phyloP scores from a whole-genome alignment of 305 asterid genomes.

The Nicotiana rustica region DNA sequence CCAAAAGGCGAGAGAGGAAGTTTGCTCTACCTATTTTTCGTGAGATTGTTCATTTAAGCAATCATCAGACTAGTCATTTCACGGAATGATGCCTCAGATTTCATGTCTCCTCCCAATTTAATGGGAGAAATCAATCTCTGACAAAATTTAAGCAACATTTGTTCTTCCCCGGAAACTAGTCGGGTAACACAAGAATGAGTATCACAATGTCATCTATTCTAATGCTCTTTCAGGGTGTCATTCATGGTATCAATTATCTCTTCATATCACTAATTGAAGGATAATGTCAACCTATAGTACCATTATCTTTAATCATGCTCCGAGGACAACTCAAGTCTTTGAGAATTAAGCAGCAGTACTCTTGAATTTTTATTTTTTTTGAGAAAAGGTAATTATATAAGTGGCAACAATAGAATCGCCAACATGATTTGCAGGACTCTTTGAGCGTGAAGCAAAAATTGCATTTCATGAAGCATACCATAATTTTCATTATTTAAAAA shows the following conservation, averaged over 20 bases:
- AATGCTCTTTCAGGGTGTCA: conserved; percentile 31
- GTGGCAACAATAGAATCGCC: background rate
- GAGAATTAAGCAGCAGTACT: background rate
- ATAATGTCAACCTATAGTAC: background rate
- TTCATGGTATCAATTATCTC: conserved; percentile 26
- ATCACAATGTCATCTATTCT: background rate
- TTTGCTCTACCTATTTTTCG: conserved; percentile 21
- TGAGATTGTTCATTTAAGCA: background rate
- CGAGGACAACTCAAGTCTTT: background rate
- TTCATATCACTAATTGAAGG: conserved; percentile 4
- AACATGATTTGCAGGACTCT: conserved; percentile 28
- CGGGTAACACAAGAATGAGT: conserved; percentile 20
- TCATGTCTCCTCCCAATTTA: background rate
- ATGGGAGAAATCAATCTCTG: conserved; percentile 21
- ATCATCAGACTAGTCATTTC: conserved; percentile 11
- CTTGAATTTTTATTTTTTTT: background rate
- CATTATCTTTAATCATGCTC: background rate
- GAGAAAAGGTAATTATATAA: no score
- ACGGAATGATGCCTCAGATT: background rate
- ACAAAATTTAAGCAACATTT: conserved; percentile 19
- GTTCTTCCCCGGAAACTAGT: conserved; percentile 11
- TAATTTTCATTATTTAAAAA: background rate
- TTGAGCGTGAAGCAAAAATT: background rate
- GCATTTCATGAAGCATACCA: background rate
- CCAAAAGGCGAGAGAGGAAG: conserved; percentile 10